Evolutionary conservation across 2,329 filamentous ascomycete genomes (phyloP), one percentile per base, ranked within the genome.

Genomic region (Xylaria sp.): DNA sequence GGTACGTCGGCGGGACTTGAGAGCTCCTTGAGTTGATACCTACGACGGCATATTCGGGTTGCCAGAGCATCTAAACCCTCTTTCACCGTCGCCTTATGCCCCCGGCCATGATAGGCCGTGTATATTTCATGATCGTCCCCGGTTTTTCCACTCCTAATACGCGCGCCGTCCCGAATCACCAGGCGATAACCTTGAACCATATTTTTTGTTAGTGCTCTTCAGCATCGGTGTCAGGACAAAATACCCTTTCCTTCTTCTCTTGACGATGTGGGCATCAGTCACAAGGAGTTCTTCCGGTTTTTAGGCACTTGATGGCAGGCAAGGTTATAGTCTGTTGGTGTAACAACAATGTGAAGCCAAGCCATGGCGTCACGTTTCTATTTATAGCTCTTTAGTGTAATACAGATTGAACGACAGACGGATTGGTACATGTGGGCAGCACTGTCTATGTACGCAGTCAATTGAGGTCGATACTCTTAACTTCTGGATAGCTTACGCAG

Each of bases 151-250:
- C 51, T 56, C 54, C 48, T 61, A 63, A 64, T 67, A 37, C 55
- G 46, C 51, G 39, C 51, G 23, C 63, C 8, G 50, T 51, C 20
- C 44, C 50, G 50, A 66, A 60, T 46, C 32, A 62, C 20, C 28
- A 51, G 25, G 41, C 44, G 28, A 64, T 59, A 64, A 62, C 65
- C n/a, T 44, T 46, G 10, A 25, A 48, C 51, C 51, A 23, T 66
- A 23, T 66, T 54, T 41, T 71, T 68, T 60, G 39, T 68, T 61
- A 65, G 61, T 68, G 63, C 63, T 62, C 39, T 70, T 68, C 66
- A 71, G 69, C 68, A 73, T 74, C 64, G 72, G 70, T 70, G 72
- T 70, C 59, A 64, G 73, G 69, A 76, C 71, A 37, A 37, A 74
- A 76, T 76, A 76, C 74, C 74, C 74, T 48, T 54, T 68, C 23